These are phyloP conservation scores for Cutaneotrichosporon sp. DNA, from an alignment of 1,284 basidiomycete species.

Conservation along the genomic window DNA sequence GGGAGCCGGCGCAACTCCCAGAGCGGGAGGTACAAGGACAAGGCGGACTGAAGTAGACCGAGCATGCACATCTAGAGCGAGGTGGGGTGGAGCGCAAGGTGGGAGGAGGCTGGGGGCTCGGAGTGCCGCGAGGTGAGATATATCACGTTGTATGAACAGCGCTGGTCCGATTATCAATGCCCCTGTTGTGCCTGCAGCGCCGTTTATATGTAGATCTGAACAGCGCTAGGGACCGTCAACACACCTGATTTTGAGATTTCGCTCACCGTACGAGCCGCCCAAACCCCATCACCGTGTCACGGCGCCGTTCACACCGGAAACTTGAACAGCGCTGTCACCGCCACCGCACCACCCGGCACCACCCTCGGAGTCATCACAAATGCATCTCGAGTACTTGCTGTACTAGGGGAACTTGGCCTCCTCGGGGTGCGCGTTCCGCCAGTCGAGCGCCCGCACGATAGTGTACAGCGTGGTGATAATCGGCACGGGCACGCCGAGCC, in stretches of 20 bases:
- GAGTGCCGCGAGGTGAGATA: too few species aligned
- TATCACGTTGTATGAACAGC: too few species aligned
- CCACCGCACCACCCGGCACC: background rate
- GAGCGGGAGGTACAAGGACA: background rate
- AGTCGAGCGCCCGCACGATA: slow-evolving; percentile 49
- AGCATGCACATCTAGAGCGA: background rate
- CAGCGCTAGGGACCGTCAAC: background rate
- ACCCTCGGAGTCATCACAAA: too few species aligned
- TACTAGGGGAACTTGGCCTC: slow-evolving; percentile 18
- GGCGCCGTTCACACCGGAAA: background rate
- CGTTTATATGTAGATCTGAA: background rate
- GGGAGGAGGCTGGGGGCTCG: too few species aligned
- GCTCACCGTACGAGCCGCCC: background rate
- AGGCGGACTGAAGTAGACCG: slow-evolving; percentile 1
- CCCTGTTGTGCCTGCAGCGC: background rate
- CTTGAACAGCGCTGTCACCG: too few species aligned
- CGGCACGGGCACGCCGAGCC: slow-evolving; percentile 52
- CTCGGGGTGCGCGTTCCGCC: slow-evolving; percentile 44
- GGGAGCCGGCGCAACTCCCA: background rate
- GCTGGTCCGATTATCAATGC: too few species aligned
- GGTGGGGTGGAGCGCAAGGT: background rate
- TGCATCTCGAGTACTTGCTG: too few species aligned
- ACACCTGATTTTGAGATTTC: background rate
- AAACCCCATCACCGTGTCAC: background rate
- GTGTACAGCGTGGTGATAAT: slow-evolving; percentile 51